Evolutionary conservation across 768 basidiomycete species (phyloP).

Genomic region (Podaxis mareebaensis): DNA sequence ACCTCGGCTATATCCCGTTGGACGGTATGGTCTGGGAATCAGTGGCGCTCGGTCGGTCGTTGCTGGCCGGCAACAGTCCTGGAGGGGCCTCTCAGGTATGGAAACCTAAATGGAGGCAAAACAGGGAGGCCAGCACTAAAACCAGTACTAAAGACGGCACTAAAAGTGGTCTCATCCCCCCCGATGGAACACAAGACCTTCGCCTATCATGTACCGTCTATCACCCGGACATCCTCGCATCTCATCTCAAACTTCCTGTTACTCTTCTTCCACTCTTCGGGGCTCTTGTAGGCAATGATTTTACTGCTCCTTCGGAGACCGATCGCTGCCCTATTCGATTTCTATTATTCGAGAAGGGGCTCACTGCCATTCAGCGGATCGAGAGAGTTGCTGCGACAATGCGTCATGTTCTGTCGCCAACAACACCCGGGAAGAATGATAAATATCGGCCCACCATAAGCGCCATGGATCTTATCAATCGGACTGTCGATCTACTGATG

Average conservation of each 20-base stretch:
- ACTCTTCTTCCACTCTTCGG: constrained; percentile 76
- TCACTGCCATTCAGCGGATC: constrained; percentile 64
- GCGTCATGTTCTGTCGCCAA: constrained; percentile 52
- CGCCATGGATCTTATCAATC: constrained; percentile 78
- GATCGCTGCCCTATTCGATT: constrained; percentile 52
- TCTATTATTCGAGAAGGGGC: constrained; percentile 66
- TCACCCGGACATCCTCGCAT: constrained; percentile 59
- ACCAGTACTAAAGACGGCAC: constrained; percentile 21
- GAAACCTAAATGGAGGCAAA: constrained; percentile 53
- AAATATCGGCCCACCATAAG: constrained; percentile 56
- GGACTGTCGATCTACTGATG: constrained; percentile 61
- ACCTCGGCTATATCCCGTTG: constrained; percentile 76
- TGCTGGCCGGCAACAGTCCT: constrained; percentile 31
- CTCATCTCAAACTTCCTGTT: constrained; percentile 64
- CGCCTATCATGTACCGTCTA: constrained; percentile 60
- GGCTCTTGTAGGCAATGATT: constrained; percentile 85
- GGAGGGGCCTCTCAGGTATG: constrained; percentile 58
- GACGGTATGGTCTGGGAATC: constrained; percentile 73
- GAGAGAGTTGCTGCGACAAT: constrained; percentile 60
- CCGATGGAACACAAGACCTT: constrained; percentile 41
- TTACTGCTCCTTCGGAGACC: constrained; percentile 52
- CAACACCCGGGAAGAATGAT: constrained; percentile 46
- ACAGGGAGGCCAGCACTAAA: constrained; percentile 23
- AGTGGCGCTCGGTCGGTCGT: constrained; percentile 26
- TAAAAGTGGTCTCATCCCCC: constrained; percentile 54